Evolutionary conservation across 176 grass and related monocot species (phyloP).

Genomic region (Avena sativa): DNA sequence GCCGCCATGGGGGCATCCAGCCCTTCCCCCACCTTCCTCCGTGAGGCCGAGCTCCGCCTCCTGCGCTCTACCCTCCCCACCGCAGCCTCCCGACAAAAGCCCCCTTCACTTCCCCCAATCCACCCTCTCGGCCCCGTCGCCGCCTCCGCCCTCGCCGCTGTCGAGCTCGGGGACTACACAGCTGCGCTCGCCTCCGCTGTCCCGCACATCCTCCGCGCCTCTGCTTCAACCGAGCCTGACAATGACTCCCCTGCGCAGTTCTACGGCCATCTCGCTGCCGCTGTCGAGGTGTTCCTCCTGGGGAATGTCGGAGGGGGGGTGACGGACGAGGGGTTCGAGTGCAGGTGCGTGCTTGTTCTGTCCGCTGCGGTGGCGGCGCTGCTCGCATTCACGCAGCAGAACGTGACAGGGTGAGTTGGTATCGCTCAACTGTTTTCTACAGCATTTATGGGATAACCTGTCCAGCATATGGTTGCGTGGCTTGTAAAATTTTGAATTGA

Average conservation of each 20-base stretch:
- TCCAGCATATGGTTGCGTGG: not conserved
- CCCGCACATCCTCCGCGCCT: slow-evolving; percentile 35
- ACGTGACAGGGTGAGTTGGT: slow-evolving; percentile 75
- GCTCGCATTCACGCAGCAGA: slow-evolving; percentile 86
- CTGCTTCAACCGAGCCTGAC: slow-evolving; percentile 1
- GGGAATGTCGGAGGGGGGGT: slow-evolving; percentile 10
- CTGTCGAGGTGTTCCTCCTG: slow-evolving; percentile 46
- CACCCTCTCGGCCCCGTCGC: slow-evolving; percentile 46
- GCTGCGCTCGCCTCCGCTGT: slow-evolving; percentile 54
- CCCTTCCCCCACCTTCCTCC: slow-evolving; percentile 43
- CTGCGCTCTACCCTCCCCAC: slow-evolving; percentile 69
- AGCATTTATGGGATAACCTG: not conserved
- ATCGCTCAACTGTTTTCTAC: not conserved
- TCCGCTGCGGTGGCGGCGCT: slow-evolving; percentile 72
- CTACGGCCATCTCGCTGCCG: slow-evolving; percentile 54
- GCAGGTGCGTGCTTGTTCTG: slow-evolving; percentile 66
- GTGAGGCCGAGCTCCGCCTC: slow-evolving; percentile 82
- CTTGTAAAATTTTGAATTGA: not conserved
- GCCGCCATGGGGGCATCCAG: slow-evolving; percentile 38
- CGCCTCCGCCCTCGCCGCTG: slow-evolving; percentile 48
- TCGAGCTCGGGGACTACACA: slow-evolving; percentile 71
- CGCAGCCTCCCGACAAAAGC: not conserved
- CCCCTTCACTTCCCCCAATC: not conserved
- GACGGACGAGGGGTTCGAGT: slow-evolving; percentile 39
- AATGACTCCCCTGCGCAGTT: slow-evolving; percentile 52